Evolutionary conservation across 441 rosid genomes (phyloP).

Genomic region (Dalechampia spathulata): DNA sequence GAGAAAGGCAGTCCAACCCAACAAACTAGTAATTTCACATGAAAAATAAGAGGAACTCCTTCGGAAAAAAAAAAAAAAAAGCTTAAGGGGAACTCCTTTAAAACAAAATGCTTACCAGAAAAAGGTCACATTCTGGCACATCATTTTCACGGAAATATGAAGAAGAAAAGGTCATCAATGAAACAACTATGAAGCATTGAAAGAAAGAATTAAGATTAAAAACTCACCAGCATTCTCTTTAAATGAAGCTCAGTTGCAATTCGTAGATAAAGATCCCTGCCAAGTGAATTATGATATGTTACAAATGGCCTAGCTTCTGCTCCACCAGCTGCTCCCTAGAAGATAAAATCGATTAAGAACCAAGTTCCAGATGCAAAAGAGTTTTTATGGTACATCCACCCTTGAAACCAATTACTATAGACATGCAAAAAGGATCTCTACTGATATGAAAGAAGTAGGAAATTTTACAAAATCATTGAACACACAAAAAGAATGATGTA

Average conservation of each 20-base stretch:
- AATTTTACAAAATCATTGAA: background rate
- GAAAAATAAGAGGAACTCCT: background rate
- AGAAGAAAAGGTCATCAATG: background rate
- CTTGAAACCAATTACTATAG: background rate
- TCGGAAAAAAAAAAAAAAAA: no score
- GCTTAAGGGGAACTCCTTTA: no score
- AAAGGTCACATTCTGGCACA: background rate
- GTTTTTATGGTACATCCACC: no score
- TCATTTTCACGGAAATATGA: background rate
- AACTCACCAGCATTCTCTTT: constrained; percentile 90
- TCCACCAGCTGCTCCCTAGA: constrained; percentile 98
- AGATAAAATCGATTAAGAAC: constrained; percentile 37
- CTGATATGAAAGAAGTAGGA: background rate
- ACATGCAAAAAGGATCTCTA: background rate
- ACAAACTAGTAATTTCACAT: no score
- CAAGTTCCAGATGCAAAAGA: constrained; percentile 13
- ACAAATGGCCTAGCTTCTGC: constrained; percentile 98
- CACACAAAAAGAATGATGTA: background rate
- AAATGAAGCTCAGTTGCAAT: constrained; percentile 96
- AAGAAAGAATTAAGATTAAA: background rate
- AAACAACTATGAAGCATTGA: background rate
- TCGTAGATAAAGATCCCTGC: constrained; percentile 82
- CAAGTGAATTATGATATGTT: constrained; percentile 88
- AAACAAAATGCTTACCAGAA: background rate
- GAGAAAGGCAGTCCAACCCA: background rate